Conservation (phyloP, 1,284 basidiomycete species). For the Leucoagaricus sp. region DNA sequence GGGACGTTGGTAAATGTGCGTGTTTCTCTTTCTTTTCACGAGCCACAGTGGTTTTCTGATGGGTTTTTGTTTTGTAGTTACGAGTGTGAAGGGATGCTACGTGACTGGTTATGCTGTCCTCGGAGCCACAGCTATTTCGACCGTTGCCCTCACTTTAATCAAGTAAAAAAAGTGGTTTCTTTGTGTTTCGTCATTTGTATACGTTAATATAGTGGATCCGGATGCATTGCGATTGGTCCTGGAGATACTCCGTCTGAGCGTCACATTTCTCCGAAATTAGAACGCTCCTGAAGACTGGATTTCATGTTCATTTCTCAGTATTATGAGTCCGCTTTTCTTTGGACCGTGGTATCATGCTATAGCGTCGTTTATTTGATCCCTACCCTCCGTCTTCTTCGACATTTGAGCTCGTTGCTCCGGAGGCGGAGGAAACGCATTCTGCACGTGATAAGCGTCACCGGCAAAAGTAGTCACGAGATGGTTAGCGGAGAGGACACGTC, state of each 20-base stretch:
- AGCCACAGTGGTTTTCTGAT: conserved; percentile 9
- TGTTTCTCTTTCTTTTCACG: conserved; percentile 10
- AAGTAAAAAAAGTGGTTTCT: conserved; percentile 26
- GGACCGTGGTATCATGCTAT: too few species aligned
- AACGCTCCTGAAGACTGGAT: background rate
- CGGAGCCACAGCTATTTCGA: conserved; percentile 78
- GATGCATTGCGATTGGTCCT: background rate
- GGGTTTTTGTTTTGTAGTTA: conserved; percentile 51
- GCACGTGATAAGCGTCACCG: conserved; percentile 6
- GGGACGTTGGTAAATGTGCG: conserved; percentile 92
- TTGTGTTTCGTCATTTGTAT: background rate
- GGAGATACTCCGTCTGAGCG: background rate
- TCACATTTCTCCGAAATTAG: conserved; percentile 9
- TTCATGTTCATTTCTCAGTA: background rate
- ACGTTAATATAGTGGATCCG: conserved; percentile 9
- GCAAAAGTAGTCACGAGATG: conserved; percentile 5
- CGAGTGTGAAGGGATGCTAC: conserved; percentile 81
- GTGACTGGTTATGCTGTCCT: conserved; percentile 81
- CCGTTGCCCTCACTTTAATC: conserved; percentile 63
- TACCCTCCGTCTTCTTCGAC: background rate
- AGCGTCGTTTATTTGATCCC: background rate
- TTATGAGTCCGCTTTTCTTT: background rate
- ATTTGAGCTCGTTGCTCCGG: background rate
- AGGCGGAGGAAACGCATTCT: conserved; percentile 20
- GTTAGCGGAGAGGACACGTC: conserved; percentile 9